phyloP scores from a whole-genome alignment of 78 protist genomes.

The Pigoraptor vietnamica region DNA sequence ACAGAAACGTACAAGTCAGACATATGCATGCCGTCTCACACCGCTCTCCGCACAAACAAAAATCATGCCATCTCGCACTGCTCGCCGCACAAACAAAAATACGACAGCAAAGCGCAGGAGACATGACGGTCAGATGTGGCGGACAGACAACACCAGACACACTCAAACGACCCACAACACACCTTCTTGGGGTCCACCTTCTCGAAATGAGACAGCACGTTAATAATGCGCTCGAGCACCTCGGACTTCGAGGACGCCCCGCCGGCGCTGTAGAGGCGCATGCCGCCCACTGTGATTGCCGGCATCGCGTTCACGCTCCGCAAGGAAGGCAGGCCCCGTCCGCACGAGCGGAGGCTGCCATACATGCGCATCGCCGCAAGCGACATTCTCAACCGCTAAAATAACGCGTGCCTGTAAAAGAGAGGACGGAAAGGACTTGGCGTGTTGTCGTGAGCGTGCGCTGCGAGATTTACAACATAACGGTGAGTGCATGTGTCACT shows the following conservation, averaged over 20 bases:
- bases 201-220: neutral
- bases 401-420: too few relatives aligned
- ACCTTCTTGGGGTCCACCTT: neutral
- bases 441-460: too few relatives aligned
- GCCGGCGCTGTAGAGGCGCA: neutral
- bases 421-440: too few relatives aligned
- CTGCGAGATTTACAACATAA: too few relatives aligned
- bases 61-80: neutral
- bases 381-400: neutral
- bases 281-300: neutral
- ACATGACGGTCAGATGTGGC: neutral
- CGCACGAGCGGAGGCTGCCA: neutral
- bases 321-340: neutral
- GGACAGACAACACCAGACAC: neutral
- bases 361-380: neutral
- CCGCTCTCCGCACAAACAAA: neutral
- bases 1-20: neutral
- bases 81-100: neutral
- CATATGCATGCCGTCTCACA: neutral
- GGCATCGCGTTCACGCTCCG: neutral
- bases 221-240: neutral
- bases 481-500: too few relatives aligned
- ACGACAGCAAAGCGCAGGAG: neutral
- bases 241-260: neutral
- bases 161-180: neutral